These are phyloP conservation scores for Hemerocallis citrina DNA, from an alignment of 106 monocot genomes.

Conservation along the genomic window DNA sequence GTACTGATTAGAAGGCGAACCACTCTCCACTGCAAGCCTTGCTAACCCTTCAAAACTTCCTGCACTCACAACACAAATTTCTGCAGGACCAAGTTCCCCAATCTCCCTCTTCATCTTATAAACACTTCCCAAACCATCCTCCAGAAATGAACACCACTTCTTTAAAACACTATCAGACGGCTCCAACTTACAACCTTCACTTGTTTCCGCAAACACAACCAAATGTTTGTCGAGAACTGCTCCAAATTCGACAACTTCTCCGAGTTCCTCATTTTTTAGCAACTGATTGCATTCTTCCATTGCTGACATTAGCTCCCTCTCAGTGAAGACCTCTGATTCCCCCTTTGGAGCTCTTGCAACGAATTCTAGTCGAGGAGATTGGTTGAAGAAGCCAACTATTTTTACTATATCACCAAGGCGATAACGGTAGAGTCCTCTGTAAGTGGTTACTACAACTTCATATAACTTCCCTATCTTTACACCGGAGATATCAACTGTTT, in stretches of 20 bases:
- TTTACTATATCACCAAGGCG: constrained; percentile 29
- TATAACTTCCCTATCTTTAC: constrained; percentile 32
- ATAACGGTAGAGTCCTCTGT: constrained; percentile 30
- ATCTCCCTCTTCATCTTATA: constrained; percentile 9
- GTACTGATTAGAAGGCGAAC: constrained; percentile 16
- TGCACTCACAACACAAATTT: constrained; percentile 10
- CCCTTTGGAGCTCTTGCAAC: constrained; percentile 17
- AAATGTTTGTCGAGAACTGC: constrained; percentile 2
- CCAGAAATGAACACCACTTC: constrained; percentile 1
- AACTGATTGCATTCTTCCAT: constrained; percentile 6
- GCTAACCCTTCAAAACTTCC: constrained; percentile 17
- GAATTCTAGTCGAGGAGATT: constrained; percentile 22
- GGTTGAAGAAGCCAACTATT: constrained; percentile 27
- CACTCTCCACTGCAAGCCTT: constrained; percentile 7
- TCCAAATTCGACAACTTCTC: constrained; percentile 13
- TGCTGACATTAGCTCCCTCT: constrained; percentile 17
- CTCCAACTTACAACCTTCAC: neutral
- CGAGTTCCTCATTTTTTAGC: constrained; percentile 5
- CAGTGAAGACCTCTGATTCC: constrained; percentile 11
- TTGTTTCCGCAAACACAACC: constrained; percentile 7
- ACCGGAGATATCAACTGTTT: constrained; percentile 23
- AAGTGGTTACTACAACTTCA: constrained; percentile 39
- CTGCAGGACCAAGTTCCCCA: constrained; percentile 9
- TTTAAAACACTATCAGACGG: neutral
- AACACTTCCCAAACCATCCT: constrained; percentile 14